These are phyloP conservation scores for Pseudogymnoascus sp. DNA, from an alignment of 2,329 filamentous ascomycete genomes.

Conservation along the genomic window DNA sequence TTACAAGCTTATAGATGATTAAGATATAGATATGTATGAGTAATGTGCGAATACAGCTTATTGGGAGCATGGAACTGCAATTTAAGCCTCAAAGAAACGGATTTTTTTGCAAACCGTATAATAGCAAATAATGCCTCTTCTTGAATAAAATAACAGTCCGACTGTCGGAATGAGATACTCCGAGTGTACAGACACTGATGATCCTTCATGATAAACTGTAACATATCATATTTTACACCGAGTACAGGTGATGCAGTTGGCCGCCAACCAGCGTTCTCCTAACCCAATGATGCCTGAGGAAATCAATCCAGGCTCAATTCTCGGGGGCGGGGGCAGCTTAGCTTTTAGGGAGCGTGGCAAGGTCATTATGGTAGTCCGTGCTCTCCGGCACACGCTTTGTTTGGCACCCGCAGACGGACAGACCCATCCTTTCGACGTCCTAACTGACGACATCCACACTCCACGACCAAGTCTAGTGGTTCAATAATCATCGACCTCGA, in stretches of 20 bases:
- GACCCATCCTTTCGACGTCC: neutral
- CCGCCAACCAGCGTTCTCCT: neutral
- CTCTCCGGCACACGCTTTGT: conserved; percentile 7
- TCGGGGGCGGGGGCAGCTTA: conserved; percentile 1
- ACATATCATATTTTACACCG: neutral
- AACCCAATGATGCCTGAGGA: neutral
- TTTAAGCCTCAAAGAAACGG: neutral
- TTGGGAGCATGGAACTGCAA: neutral
- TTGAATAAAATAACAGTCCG: neutral
- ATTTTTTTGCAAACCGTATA: neutral
- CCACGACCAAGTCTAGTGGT: conserved; percentile 1
- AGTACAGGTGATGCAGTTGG: conserved; percentile 1
- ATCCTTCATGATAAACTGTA: neutral
- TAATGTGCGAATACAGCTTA: neutral
- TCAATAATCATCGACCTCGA: conserved; percentile 6
- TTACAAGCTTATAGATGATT: neutral
- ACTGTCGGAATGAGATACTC: neutral
- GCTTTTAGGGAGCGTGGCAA: conserved; percentile 4
- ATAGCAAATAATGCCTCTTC: neutral
- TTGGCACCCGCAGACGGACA: neutral
- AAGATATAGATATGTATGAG: conserved; percentile 4
- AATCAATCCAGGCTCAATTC: conserved; percentile 3
- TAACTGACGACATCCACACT: conserved; percentile 6
- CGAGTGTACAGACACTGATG: neutral
- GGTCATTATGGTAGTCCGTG: conserved; percentile 7